phyloP scores from a whole-genome alignment of 768 basidiomycete genomes.

The Leccinum imitatum region DNA sequence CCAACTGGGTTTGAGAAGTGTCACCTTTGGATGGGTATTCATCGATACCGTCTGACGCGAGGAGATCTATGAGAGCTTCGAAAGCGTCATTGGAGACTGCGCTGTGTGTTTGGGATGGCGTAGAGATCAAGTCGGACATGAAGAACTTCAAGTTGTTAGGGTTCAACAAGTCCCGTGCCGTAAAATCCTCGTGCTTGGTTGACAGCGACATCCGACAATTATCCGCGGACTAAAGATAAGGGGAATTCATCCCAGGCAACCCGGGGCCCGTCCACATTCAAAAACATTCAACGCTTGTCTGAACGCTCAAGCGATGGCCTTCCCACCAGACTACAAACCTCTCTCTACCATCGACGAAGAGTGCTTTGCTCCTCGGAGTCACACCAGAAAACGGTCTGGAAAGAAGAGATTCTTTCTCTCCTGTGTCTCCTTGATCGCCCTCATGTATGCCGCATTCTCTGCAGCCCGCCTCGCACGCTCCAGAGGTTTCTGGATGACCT shows the following conservation, averaged over 20 bases:
- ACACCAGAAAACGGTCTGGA: not conserved
- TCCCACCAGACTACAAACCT: constrained; percentile 27
- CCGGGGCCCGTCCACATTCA: not conserved
- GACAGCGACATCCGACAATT: too few species aligned
- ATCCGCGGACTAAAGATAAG: not conserved
- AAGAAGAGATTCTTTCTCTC: constrained; percentile 28
- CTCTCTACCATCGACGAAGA: constrained; percentile 20
- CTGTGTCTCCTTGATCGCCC: constrained; percentile 14
- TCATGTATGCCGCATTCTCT: constrained; percentile 25
- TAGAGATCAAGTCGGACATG: constrained; percentile 28
- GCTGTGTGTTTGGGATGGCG: constrained; percentile 22
- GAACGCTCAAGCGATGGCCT: constrained; percentile 13
- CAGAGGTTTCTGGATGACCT: constrained; percentile 20
- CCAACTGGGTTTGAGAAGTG: constrained; percentile 1
- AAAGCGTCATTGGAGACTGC: constrained; percentile 22
- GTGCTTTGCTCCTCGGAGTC: not conserved
- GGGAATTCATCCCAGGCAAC: not conserved
- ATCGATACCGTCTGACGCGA: constrained; percentile 28
- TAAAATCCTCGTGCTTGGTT: not conserved
- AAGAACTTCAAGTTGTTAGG: not conserved
- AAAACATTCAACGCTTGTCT: not conserved
- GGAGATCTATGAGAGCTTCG: constrained; percentile 31
- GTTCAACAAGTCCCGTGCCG: not conserved
- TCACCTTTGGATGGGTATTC: constrained; percentile 1
- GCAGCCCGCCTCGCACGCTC: constrained; percentile 22